phyloP scores from a whole-genome alignment of 371 early-diverging fungal genomes.

The Lichtheimia hyalospora region DNA sequence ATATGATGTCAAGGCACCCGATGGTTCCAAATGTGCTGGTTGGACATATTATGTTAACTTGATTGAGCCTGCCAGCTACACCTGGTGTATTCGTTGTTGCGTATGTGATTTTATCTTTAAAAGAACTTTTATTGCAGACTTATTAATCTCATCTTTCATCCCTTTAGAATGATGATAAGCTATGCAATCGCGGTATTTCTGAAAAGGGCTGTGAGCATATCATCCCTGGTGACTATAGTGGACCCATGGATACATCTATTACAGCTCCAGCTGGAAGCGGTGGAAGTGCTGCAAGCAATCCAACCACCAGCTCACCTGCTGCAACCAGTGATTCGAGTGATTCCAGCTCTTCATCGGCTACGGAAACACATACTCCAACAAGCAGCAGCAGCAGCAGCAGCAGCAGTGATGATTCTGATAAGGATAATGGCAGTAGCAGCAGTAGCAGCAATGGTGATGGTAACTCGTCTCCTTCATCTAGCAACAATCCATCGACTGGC shows the following conservation, averaged over 20 bases:
- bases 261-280: neutral
- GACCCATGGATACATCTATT: slow-evolving; percentile 18
- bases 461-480: neutral
- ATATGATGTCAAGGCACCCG: slow-evolving; percentile 48
- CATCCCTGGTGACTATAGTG: slow-evolving; percentile 45
- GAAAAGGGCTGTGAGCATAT: slow-evolving; percentile 38
- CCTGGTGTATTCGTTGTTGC: slow-evolving; percentile 60
- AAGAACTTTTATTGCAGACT: slow-evolving; percentile 1
- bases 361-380: too few species aligned
- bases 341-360: too few species aligned
- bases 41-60: slow-evolving; percentile 51
- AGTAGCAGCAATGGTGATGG: neutral
- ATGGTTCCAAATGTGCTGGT: slow-evolving; percentile 47
- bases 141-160: neutral
- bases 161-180: neutral
- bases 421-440: neutral
- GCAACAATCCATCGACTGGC: too few species aligned
- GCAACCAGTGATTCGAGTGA: neutral
- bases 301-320: neutral
- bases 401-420: neutral
- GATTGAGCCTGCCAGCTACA: slow-evolving; percentile 46
- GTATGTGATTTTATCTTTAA: slow-evolving; percentile 25
- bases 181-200: slow-evolving; percentile 37
- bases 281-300: neutral
- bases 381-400: too few species aligned